Evolutionary conservation across 495 filamentous ascomycete genomes (phyloP).

Genomic region (Aspergillus avenaceus): DNA sequence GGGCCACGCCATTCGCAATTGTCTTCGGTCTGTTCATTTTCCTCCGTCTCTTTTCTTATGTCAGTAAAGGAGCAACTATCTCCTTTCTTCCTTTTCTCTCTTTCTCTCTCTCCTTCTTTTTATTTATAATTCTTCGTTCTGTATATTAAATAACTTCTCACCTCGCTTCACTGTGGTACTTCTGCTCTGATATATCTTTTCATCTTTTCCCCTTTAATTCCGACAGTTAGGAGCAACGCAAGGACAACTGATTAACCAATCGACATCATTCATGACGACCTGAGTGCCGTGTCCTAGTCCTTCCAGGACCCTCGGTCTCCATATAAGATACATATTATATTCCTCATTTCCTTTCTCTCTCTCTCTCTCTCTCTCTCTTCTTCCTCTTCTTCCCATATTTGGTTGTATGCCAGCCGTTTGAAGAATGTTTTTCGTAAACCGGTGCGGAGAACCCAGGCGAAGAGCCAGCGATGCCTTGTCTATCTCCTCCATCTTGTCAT

Average conservation of each 20-base stretch:
- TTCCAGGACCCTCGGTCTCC: conserved; percentile 1
- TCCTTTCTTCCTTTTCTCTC: background rate
- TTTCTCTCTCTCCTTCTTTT: background rate
- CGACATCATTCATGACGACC: conserved; percentile 11
- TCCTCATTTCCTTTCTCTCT: background rate
- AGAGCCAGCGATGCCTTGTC: background rate
- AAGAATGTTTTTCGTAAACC: background rate
- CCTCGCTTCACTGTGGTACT: too few species aligned
- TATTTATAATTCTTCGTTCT: background rate
- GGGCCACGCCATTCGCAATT: conserved; percentile 23
- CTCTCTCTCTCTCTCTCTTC: background rate
- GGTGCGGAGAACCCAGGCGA: background rate
- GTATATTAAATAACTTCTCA: background rate
- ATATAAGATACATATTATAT: background rate
- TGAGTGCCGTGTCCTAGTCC: conserved; percentile 8
- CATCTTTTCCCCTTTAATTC: too few species aligned
- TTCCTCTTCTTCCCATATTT: background rate
- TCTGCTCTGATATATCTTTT: too few species aligned
- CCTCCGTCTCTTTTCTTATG: conserved; percentile 20
- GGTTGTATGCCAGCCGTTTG: too few species aligned
- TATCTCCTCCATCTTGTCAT: conserved; percentile 11
- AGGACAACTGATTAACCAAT: background rate
- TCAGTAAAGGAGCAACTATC: conserved; percentile 1
- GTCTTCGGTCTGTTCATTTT: background rate
- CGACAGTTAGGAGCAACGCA: background rate